Conservation (phyloP, 257 asterid species). For the Rauvolfia tetraphylla region DNA sequence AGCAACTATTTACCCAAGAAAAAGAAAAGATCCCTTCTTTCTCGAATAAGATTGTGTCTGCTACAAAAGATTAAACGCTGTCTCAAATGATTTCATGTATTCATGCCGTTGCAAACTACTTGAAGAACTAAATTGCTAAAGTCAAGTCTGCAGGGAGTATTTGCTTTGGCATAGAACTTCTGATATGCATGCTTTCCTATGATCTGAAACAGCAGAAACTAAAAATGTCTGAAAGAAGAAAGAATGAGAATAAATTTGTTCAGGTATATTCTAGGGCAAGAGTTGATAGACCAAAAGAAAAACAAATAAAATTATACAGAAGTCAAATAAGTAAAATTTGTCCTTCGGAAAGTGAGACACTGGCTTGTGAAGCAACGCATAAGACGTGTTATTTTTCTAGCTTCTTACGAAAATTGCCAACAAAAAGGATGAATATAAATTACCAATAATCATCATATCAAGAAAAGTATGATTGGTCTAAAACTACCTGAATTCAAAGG, state of each 20-base stretch:
- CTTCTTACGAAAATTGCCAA: neutral
- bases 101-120: neutral
- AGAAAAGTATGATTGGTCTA: neutral
- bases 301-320: neutral
- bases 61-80: conserved; percentile 9
- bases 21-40: conserved; percentile 15
- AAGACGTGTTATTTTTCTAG: neutral
- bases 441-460: neutral
- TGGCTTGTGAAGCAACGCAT: neutral
- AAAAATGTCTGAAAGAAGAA: neutral
- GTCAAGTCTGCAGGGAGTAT: conserved; percentile 3
- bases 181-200: neutral
- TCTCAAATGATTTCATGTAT: conserved; percentile 11
- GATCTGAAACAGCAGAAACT: conserved; percentile 2
- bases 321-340: too few species aligned
- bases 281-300: neutral
- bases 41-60: conserved; percentile 12
- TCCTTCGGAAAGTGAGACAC: neutral
- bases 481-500: conserved; percentile 11
- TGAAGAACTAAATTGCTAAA: neutral
- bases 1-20: neutral
- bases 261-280: neutral
- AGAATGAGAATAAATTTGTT: neutral
- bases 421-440: neutral
- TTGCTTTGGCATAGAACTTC: conserved; percentile 3